Percentiles rank a stretch among this genome's conserved stretches.
phyloP scores from a whole-genome alignment of 331 rosid species.

The Malus hybrid region DNA sequence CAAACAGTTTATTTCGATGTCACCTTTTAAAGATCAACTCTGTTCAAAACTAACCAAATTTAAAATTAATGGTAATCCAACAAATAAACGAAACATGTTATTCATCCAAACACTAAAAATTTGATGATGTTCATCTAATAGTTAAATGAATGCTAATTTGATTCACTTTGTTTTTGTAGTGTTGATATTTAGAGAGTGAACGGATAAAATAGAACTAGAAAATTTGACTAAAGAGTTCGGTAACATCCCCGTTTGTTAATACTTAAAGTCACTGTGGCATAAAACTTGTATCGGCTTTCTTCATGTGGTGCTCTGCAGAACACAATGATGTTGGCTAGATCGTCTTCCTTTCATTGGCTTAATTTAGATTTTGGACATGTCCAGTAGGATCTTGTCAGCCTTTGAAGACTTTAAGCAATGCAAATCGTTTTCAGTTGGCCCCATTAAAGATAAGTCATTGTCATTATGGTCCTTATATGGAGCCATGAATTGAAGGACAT shows the following conservation, averaged over 20 bases:
- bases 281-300: background rate
- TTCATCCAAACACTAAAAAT: too few species aligned
- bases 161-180: too few species aligned
- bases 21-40: too few species aligned
- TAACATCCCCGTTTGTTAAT: background rate
- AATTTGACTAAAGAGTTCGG: too few species aligned
- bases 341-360: background rate
- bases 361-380: background rate
- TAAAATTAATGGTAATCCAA: too few species aligned
- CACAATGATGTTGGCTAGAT: background rate
- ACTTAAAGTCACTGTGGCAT: background rate
- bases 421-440: background rate
- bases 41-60: too few species aligned
- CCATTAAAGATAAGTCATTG: background rate
- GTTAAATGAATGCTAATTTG: too few species aligned
- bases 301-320: background rate
- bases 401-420: background rate
- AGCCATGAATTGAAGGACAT: background rate
- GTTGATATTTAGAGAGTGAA: too few species aligned
- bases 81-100: too few species aligned
- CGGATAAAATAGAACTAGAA: too few species aligned
- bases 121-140: too few species aligned
- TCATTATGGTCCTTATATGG: background rate
- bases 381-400: background rate
- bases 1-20: too few species aligned